Evolutionary conservation across 2,329 filamentous ascomycete genomes (phyloP), one percentile per base, ranked within the genome.

Genomic region (Botrytis cinerea): DNA sequence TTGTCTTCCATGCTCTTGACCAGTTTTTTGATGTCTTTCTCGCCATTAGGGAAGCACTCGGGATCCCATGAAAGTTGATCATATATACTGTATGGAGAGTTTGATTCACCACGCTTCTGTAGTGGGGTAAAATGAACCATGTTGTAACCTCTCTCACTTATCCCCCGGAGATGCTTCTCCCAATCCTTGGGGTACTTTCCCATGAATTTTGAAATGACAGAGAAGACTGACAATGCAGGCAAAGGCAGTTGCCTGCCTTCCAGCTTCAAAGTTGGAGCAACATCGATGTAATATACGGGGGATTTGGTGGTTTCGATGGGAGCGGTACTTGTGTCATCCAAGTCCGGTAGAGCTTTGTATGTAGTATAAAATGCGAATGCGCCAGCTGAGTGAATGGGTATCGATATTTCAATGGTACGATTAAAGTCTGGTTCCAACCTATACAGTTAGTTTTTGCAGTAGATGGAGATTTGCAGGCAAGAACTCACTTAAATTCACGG

Each of bases 91-190:
- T 98, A 99, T 0, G 96, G 96, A 1, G 96, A 99, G 81, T 99
- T 97, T 70, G 96, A 99, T 62, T 86, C 87, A 73, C 96, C 96
- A 74, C 96, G 91, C 74, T 92, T 87, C 86, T 97, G 96, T 77
- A 99, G 86, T 16, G 96, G 96, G 2, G 96, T 98, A 82, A 99
- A 99, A 83, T 99, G 96, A 74, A 99, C 90, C 94, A 98, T 98
- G 84, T 99, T 99, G 87, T 99, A 99, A 63, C 95, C 95, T 75
- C 96, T 89, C 79, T 93, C 90, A 81, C 93, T 93, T 81, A 99
- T 97, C 43, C 96, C 95, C 73, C 88, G 87, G 73, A 99, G 85
- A 81, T 98, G 95, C 70, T 90, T 92, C 81, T 98, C 90, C 95
- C 95, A 99, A 79, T 97, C 93, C 25, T 86, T 86, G 0, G 95